These are phyloP conservation scores for Nicotiana paniculata DNA, from an alignment of 257 asterid species.

Conservation along the genomic window DNA sequence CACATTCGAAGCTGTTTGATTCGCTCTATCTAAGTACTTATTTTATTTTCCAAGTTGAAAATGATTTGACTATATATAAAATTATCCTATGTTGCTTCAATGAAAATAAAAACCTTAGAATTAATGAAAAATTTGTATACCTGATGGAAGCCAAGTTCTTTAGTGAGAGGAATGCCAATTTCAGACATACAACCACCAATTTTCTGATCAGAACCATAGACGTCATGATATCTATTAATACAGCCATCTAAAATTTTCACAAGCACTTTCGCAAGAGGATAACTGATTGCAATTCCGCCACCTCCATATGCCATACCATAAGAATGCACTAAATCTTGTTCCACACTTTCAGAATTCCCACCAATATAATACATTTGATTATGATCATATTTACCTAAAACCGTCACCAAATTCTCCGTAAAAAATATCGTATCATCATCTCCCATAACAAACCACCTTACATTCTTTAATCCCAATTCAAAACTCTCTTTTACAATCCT, in stretches of 20 bases:
- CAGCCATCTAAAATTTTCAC: constrained; percentile 65
- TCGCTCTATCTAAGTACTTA: background rate
- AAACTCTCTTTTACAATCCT: constrained; percentile 69
- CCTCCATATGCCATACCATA: constrained; percentile 84
- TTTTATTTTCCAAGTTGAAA: background rate
- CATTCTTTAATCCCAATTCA: constrained; percentile 36
- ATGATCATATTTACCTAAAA: constrained; percentile 56
- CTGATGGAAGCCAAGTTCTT: constrained; percentile 87
- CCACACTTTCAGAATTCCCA: constrained; percentile 79
- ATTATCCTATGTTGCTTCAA: background rate
- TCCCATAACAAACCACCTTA: constrained; percentile 93
- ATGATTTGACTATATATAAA: background rate
- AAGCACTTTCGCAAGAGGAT: constrained; percentile 63
- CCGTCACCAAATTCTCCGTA: constrained; percentile 54
- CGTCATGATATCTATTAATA: constrained; percentile 56
- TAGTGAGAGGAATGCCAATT: constrained; percentile 69
- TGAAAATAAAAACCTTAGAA: background rate
- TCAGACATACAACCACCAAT: constrained; percentile 60
- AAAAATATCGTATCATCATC: constrained; percentile 89
- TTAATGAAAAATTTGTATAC: constrained; percentile 15
- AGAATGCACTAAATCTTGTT: constrained; percentile 59
- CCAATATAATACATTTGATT: constrained; percentile 67
- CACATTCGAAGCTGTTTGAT: background rate
- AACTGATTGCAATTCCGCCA: constrained; percentile 82
- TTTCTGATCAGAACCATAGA: constrained; percentile 76